Base-by-base conservation (phyloP, 2,329 filamentous ascomycete genomes). In the Clonostachys rhizophaga region DNA sequence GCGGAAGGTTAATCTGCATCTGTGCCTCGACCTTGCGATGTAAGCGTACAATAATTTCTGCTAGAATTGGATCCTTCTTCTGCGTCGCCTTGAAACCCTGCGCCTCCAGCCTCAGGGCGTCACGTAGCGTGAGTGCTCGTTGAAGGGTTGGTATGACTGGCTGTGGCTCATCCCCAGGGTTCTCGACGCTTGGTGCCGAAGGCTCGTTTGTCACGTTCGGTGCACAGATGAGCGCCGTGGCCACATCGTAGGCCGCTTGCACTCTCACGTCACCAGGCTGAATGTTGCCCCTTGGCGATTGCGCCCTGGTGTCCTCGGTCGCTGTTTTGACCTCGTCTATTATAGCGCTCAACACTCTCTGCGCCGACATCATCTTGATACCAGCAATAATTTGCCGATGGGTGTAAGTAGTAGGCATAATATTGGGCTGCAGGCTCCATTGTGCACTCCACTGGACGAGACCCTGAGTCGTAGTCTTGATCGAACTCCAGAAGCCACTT, bases 341-440 rank as follows among this genome's bases (percentile, higher is more conserved):
- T 18, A 92, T 78, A 6, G 81, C 66, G 3, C 73, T 63, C 1
- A 92, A 64, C 0, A 89, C 67, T 5, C 75, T 71, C 49, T 72
- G 78, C 0, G 84, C 78, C 1, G 86, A 86, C 1, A 87, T 66
- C 34, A 87, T 69, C 47, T 78, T 76, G 35, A 81, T 63, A 0
- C 77, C 81, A 0, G 77, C 74, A 9, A 88, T 74, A 4, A 90
- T 68, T 52, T 87, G 84, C 5, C 84, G 81, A 58, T 90, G 86
- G 0, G 85, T 87, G 60, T 91, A 92, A 13, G 77, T 74, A 0
- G 86, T 73, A 3, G 80, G 79, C 68, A 78, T 78, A 34, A 69
- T 68, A 48, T 76, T 80, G 35, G 76, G 63, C 44, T 83, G 75
- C 37, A 81, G 65, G 30, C 76, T 79, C 88, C 87, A 91, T 39